Evolutionary conservation across 805 yeast species (phyloP).

Genomic region (Candida methanosorbosa): DNA sequence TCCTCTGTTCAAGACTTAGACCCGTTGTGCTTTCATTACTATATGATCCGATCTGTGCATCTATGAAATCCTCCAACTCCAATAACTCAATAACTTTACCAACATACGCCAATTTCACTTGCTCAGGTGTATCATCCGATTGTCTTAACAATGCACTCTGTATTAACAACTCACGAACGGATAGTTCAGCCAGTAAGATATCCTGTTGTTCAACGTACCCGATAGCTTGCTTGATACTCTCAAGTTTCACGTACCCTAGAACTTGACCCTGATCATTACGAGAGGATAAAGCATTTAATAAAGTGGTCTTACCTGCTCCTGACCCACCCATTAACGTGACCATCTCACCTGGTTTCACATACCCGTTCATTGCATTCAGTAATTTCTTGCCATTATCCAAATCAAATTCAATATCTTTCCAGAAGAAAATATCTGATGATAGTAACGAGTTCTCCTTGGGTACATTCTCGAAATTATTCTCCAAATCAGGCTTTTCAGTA

Average conservation of each 20-base stretch:
- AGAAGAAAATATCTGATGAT: slow-evolving; percentile 1
- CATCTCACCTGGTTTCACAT: slow-evolving; percentile 29
- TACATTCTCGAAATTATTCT: not conserved
- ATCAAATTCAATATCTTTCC: slow-evolving; percentile 17
- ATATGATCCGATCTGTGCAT: slow-evolving; percentile 30
- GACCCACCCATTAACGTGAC: slow-evolving; percentile 40
- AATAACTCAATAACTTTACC: slow-evolving; percentile 33
- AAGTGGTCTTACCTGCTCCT: slow-evolving; percentile 44
- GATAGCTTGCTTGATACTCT: slow-evolving; percentile 26
- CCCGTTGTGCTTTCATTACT: slow-evolving; percentile 26
- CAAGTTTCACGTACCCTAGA: slow-evolving; percentile 35
- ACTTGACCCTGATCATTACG: slow-evolving; percentile 21
- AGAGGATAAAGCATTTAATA: slow-evolving; percentile 37
- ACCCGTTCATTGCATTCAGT: slow-evolving; percentile 19
- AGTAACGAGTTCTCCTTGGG: not conserved
- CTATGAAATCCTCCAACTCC: slow-evolving; percentile 36
- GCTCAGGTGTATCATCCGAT: slow-evolving; percentile 24
- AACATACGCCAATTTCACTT: slow-evolving; percentile 32
- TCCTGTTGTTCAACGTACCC: slow-evolving; percentile 51
- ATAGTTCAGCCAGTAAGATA: slow-evolving; percentile 33
- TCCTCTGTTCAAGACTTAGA: slow-evolving; percentile 32
- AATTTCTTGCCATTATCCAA: slow-evolving; percentile 14
- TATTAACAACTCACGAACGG: slow-evolving; percentile 42
- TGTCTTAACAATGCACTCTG: slow-evolving; percentile 23
- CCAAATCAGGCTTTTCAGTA: not conserved